Base-by-base conservation (phyloP, 2,329 filamentous ascomycete species). In the Exophiala spinifera region DNA sequence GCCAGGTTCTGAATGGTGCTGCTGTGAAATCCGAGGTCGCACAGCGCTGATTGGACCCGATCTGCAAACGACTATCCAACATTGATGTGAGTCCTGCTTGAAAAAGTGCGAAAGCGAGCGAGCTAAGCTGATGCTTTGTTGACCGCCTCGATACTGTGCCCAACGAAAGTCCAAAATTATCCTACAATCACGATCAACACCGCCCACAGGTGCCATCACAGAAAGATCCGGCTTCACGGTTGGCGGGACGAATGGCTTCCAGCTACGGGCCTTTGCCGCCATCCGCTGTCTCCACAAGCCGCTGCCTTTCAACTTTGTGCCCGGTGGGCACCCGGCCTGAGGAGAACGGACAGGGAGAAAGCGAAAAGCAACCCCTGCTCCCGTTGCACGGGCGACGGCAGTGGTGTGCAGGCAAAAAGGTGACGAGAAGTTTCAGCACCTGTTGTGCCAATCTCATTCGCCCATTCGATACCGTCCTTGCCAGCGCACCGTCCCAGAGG, bases 191-290 rank as follows among this genome's bases (percentile, higher is more conserved):
- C 14, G 11, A 37, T 19, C 34, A 37, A 37, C 7, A 37, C 34
- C 34, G 17, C 14, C 5, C 14, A 37, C n/a, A n/a, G n/a, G n/a
- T n/a, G n/a, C n/a, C n/a, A n/a, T n/a, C n/a, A n/a, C 34, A 6
- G 13, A 37, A n/a, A 31, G 34, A 37, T 37, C 47, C 47, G 37
- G 36, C 25, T 23, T 43, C 39, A 37, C 54, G 57, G 57, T 57
- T 60, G 57, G 57, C 57, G 55, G 54, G 57, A 42, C 57, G 55
- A 60, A 57, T 56, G 48, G 53, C 36, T 28, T 45, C 36, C 17
- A 40, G 34, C 45, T 43, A 48, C 56, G 56, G 53, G 37, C 57
- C 53, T 23, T 56, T 59, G 47, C 57, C 57, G 57, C 51, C 51
- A 39, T 54, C 53, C 53, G 47, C 47, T 37, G 17, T 37, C 48